Conservation (phyloP, 2,329 filamentous ascomycete genomes). For the Hortaea sp. region DNA sequence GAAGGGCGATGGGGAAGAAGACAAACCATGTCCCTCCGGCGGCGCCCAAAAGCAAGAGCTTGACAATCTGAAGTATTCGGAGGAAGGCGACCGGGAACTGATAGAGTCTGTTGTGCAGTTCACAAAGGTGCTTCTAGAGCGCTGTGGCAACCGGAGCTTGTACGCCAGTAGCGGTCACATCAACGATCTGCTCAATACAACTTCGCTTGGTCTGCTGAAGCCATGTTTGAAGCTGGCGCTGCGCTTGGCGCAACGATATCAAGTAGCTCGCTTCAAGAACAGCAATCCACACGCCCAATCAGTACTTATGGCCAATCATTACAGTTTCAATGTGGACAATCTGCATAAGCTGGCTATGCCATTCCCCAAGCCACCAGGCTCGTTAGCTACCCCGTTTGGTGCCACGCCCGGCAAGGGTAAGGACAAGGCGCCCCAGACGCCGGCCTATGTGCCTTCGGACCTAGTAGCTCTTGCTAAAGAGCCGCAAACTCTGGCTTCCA, state of each 20-base stretch:
- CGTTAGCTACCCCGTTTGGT: slow-evolving; percentile 38
- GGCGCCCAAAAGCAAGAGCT: slow-evolving; percentile 21
- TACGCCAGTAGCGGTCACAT: slow-evolving; percentile 89
- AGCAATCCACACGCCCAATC: slow-evolving; percentile 52
- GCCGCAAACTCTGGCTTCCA: slow-evolving; percentile 17
- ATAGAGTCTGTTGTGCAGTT: slow-evolving; percentile 75
- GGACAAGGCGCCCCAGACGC: slow-evolving; percentile 51
- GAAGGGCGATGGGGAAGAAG: slow-evolving; percentile 46
- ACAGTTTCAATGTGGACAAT: slow-evolving; percentile 60
- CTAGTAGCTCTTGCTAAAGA: slow-evolving; percentile 62
- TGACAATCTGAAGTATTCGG: slow-evolving; percentile 46
- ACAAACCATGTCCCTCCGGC: slow-evolving; percentile 13
- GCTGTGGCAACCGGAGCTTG: slow-evolving; percentile 92
- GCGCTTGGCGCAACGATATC: slow-evolving; percentile 83
- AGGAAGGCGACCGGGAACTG: slow-evolving; percentile 71
- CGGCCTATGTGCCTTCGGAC: slow-evolving; percentile 69
- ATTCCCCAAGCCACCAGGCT: slow-evolving; percentile 56
- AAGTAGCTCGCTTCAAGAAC: slow-evolving; percentile 64
- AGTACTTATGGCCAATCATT: slow-evolving; percentile 73
- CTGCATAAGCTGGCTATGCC: slow-evolving; percentile 75
- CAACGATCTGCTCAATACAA: slow-evolving; percentile 81
- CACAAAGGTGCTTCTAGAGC: slow-evolving; percentile 77
- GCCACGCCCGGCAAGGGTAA: slow-evolving; percentile 61
- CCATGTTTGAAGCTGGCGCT: slow-evolving; percentile 70
- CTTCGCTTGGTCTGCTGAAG: slow-evolving; percentile 67